phyloP scores from a whole-genome alignment of 1,284 basidiomycete species.

The Cystobasidium sp. region DNA sequence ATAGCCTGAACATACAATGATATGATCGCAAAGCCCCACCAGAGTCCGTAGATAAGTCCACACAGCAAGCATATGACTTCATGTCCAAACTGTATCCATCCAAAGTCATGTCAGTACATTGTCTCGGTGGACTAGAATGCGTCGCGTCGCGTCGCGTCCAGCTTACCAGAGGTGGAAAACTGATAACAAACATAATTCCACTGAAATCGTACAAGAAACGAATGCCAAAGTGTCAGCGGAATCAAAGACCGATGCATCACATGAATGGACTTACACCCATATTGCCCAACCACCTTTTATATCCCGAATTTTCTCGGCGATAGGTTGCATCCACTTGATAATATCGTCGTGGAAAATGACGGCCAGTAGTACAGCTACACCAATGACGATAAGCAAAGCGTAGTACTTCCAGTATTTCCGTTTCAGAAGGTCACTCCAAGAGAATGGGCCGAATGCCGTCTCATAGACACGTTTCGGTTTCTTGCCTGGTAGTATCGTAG shows the following conservation, averaged over 20 bases:
- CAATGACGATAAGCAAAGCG: slow-evolving; percentile 6
- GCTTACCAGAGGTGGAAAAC: slow-evolving; percentile 58
- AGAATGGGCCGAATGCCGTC: slow-evolving; percentile 37
- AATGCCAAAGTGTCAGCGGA: slow-evolving; percentile 51
- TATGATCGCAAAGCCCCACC: slow-evolving; percentile 63
- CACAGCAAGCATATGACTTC: slow-evolving; percentile 41
- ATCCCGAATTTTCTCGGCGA: slow-evolving; percentile 39
- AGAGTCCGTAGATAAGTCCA: slow-evolving; percentile 57
- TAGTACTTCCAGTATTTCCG: slow-evolving; percentile 40
- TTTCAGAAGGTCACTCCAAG: slow-evolving; percentile 35
- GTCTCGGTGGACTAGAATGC: too few species aligned
- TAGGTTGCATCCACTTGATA: slow-evolving; percentile 36
- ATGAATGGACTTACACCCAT: slow-evolving; percentile 20
- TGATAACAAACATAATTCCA: slow-evolving; percentile 56
- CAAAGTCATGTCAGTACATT: background rate
- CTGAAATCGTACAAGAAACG: slow-evolving; percentile 26
- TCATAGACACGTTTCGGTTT: slow-evolving; percentile 34
- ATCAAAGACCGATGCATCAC: slow-evolving; percentile 38
- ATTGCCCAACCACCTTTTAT: slow-evolving; percentile 41
- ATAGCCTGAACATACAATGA: slow-evolving; percentile 55
- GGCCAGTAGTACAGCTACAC: slow-evolving; percentile 10
- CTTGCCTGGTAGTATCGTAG: background rate
- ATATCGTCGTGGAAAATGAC: slow-evolving; percentile 38
- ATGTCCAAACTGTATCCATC: slow-evolving; percentile 33
- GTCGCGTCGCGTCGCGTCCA: background rate